These are phyloP conservation scores for Trebouxia sp. DNA, from an alignment of 139 green algal genomes.

Conservation along the genomic window DNA sequence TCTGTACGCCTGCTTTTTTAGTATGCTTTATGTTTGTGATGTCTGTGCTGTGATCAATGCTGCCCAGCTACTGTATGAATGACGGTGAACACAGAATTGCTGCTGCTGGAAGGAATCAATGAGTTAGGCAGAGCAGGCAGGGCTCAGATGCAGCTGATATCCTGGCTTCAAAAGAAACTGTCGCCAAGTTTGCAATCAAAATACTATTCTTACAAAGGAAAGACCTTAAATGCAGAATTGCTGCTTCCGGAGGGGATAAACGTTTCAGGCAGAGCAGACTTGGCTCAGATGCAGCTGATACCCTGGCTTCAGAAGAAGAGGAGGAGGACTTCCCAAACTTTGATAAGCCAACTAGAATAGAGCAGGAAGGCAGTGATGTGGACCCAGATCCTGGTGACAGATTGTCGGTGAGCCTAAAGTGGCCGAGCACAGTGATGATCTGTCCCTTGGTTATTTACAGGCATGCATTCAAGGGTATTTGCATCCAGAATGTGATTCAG, in stretches of 20 bases:
- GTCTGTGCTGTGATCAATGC: too few relatives aligned
- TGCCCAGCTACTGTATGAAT: too few relatives aligned
- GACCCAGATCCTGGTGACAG: conserved; percentile 18
- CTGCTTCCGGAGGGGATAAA: not conserved
- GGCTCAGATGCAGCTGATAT: conserved; percentile 1
- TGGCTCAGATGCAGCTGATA: not conserved
- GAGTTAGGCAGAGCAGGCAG: conserved; percentile 4
- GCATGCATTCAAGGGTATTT: too few relatives aligned
- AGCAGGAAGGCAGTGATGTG: not conserved
- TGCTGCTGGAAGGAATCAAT: not conserved
- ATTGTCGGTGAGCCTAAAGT: not conserved
- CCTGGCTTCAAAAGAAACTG: not conserved
- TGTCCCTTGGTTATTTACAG: not conserved
- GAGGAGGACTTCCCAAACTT: conserved; percentile 19
- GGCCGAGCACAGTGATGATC: not conserved
- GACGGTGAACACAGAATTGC: not conserved
- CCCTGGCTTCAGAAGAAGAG: not conserved
- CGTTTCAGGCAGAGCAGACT: not conserved
- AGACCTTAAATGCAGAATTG: not conserved
- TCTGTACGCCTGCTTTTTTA: too few relatives aligned
- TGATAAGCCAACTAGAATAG: conserved; percentile 24
- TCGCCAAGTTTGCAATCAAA: not conserved
- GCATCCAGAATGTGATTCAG: not conserved
- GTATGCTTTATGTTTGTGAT: too few relatives aligned
- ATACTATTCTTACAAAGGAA: not conserved